Evolutionary conservation across 2,329 filamentous ascomycete species (phyloP).

Genomic region (Sclerotinia sclerotiorum): DNA sequence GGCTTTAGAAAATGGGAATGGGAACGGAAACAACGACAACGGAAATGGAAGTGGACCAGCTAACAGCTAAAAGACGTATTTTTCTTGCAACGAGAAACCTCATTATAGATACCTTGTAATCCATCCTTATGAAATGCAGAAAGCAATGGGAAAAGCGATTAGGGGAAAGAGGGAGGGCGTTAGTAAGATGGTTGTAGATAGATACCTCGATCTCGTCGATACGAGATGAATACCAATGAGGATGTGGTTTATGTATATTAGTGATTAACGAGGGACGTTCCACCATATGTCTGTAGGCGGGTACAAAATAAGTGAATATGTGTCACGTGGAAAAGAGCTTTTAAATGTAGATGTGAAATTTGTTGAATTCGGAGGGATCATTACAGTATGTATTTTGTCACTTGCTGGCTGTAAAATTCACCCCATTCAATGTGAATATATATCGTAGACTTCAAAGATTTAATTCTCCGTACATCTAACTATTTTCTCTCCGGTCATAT

Average conservation of each 20-base stretch:
- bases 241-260: slow-evolving; percentile 8
- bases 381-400: background rate
- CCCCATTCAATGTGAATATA: too few relatives aligned
- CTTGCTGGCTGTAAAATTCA: background rate
- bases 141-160: background rate
- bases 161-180: background rate
- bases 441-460: background rate
- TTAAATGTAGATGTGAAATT: too few relatives aligned
- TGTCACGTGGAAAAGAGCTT: background rate
- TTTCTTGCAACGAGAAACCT: background rate
- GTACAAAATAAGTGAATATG: background rate
- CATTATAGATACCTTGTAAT: background rate
- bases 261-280: background rate
- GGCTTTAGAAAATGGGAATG: slow-evolving; percentile 6
- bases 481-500: background rate
- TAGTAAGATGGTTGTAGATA: slow-evolving; percentile 10
- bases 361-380: too few relatives aligned
- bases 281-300: background rate
- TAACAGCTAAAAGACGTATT: background rate
- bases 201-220: background rate
- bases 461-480: background rate
- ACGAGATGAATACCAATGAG: background rate
- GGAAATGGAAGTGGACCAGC: background rate
- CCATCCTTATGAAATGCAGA: background rate
- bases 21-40: background rate